Percentiles rank a stretch among this genome's conserved stretches.
phyloP scores from a whole-genome alignment of 2,329 filamentous ascomycete genomes.

The Cladosporium sphaerospermum region DNA sequence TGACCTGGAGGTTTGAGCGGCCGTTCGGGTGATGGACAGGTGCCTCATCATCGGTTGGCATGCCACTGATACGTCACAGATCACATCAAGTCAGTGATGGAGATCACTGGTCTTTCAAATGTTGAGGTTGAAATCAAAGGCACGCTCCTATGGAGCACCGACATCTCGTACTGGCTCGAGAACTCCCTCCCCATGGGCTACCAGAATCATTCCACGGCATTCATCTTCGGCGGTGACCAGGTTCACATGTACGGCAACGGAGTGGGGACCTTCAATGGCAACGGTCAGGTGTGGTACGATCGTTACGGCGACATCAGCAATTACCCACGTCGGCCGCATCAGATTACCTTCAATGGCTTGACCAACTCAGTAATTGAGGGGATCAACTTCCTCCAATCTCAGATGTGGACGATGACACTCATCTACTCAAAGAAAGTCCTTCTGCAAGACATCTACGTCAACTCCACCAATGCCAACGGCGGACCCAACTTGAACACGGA shows the following conservation, averaged over 20 bases:
- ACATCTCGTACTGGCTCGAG: slow-evolving; percentile 48
- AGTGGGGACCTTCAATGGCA: slow-evolving; percentile 52
- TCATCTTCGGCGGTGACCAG: slow-evolving; percentile 49
- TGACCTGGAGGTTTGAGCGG: too few relatives aligned
- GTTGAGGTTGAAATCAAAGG: slow-evolving; percentile 45
- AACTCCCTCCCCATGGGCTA: slow-evolving; percentile 48
- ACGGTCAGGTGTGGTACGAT: slow-evolving; percentile 56
- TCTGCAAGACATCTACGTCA: slow-evolving; percentile 48
- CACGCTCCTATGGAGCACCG: slow-evolving; percentile 38
- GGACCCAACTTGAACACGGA: slow-evolving; percentile 38
- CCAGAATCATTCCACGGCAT: slow-evolving; percentile 51
- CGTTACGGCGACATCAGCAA: slow-evolving; percentile 23
- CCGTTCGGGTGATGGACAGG: too few relatives aligned
- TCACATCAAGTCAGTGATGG: slow-evolving; percentile 45
- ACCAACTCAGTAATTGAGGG: slow-evolving; percentile 45
- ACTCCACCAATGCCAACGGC: slow-evolving; percentile 38
- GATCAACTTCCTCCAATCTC: slow-evolving; percentile 49
- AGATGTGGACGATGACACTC: slow-evolving; percentile 54
- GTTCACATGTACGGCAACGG: slow-evolving; percentile 43
- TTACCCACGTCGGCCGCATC: slow-evolving; percentile 43
- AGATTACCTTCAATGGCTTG: slow-evolving; percentile 46
- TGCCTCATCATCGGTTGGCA: neutral
- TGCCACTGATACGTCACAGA: neutral
- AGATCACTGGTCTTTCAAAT: slow-evolving; percentile 42
- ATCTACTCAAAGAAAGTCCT: slow-evolving; percentile 43